Evolutionary conservation across 805 yeast genomes (phyloP).

Genomic region (Metschnikowia lachancei): DNA sequence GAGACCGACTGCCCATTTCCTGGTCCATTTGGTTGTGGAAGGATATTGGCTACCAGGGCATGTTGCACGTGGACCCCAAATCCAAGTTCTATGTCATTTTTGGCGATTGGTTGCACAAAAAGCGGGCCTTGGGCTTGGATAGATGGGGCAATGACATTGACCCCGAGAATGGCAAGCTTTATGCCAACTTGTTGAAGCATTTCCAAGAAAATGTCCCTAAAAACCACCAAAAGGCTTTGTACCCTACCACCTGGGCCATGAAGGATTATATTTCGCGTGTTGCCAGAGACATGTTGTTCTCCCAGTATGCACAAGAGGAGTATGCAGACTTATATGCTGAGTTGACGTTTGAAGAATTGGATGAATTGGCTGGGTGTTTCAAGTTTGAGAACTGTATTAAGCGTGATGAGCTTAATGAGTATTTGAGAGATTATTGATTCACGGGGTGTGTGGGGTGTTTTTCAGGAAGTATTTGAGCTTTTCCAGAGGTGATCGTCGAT

Average conservation of each 20-base stretch:
- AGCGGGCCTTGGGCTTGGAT: conserved; percentile 46
- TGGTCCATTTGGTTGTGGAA: conserved; percentile 57
- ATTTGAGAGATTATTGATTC: conserved; percentile 25
- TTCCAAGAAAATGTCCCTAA: conserved; percentile 41
- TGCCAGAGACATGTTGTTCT: conserved; percentile 43
- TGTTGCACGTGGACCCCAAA: conserved; percentile 45
- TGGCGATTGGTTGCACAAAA: conserved; percentile 42
- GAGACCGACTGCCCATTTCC: conserved; percentile 43
- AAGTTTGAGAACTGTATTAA: conserved; percentile 45
- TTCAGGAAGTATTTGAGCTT: too few relatives aligned
- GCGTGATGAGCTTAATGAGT: conserved; percentile 42
- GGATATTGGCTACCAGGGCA: conserved; percentile 52
- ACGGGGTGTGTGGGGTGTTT: too few relatives aligned
- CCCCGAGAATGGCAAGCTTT: conserved; percentile 37
- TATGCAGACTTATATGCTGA: conserved; percentile 45
- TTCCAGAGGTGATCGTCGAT: too few relatives aligned
- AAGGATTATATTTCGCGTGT: conserved; percentile 39
- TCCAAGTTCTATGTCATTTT: conserved; percentile 44
- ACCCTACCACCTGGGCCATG: conserved; percentile 42
- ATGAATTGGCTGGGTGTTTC: conserved; percentile 50
- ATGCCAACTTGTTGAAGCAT: conserved; percentile 36
- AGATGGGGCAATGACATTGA: conserved; percentile 50
- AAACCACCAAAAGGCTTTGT: conserved; percentile 37
- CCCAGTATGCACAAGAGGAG: conserved; percentile 44
- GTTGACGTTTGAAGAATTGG: conserved; percentile 44